These are phyloP conservation scores for Eucalyptus dawsonii DNA, from an alignment of 345 rosid genomes.

Conservation along the genomic window DNA sequence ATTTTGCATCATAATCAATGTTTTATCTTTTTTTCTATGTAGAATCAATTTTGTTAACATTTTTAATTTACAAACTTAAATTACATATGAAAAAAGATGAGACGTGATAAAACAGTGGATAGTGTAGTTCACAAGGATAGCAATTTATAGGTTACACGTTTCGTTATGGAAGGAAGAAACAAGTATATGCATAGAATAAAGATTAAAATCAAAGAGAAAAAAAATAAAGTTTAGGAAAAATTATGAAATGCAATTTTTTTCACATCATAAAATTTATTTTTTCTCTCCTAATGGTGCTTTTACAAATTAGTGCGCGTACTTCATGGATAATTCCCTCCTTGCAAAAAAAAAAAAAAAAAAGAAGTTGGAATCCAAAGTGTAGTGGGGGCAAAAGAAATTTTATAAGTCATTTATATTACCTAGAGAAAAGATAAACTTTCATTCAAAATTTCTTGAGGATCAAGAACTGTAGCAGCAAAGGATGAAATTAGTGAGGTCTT, in stretches of 20 bases:
- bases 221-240: rapidly evolving
- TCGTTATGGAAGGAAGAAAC: background rate
- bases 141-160: rapidly evolving
- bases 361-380: rapidly evolving
- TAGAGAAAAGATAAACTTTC: rapidly evolving
- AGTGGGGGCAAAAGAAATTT: too few relatives aligned
- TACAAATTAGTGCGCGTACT: rapidly evolving
- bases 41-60: too few relatives aligned
- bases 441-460: background rate
- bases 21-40: too few relatives aligned
- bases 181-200: too few relatives aligned
- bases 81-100: background rate
- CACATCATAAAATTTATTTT: background rate
- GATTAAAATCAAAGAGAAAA: background rate
- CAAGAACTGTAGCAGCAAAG: too few relatives aligned
- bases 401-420: background rate
- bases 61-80: background rate
- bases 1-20: too few relatives aligned
- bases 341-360: too few relatives aligned
- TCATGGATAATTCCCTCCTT: background rate
- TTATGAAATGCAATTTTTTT: background rate
- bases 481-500: background rate
- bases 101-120: rapidly evolving
- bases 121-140: too few relatives aligned
- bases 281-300: background rate